Evolutionary conservation across 129 eudicot species (phyloP), one percentile per base, ranked within the genome.

Genomic region (Flaveria bidentis): DNA sequence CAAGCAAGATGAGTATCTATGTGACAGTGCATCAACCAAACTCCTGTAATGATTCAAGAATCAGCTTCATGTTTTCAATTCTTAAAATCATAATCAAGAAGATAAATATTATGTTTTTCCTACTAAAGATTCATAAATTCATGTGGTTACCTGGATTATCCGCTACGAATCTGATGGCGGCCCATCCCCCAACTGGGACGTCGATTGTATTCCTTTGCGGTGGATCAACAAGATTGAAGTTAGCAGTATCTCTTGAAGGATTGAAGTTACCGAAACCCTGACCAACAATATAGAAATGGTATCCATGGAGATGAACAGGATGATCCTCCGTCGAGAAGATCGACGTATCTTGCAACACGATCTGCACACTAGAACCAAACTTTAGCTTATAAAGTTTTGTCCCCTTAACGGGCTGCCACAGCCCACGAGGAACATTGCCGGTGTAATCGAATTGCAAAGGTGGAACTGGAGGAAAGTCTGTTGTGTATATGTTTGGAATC

Each of bases 141-240:
- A 50, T 14, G 26, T 28, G 26, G 11, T 51, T 78, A 88, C 95
- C 97, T 84, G 93, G 96, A 82, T 88, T 88, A 78, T 90, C 93
- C 6, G 93, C 96, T 13, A 86, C 78, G 18, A 91, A 86, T 47
- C 97, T 85, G 51, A 91, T 86, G 9, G 76, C 97, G 0, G 89
- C 83, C 95, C 97, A 88, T 75, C 97, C 97, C 0, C 90, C 97
- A 42, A 87, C 92, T 4, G 92, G 89, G 10, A 87, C 88, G 23
- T 81, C 82, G 2, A 88, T 74, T 5, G 91, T 91, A 28, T 88
- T 91, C 78, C 94, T 76, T 41, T 71, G 79, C 39, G 91, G 97
- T 53, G 97, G 97, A 82, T 91, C 91, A 63, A 75, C 55, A 69
- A 91, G 89, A 80, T 91, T 91, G 47, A 86, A 91, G 12, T 71